Conservation (phyloP, 305 asterid genomes). For the Rubia tinctorum region DNA sequence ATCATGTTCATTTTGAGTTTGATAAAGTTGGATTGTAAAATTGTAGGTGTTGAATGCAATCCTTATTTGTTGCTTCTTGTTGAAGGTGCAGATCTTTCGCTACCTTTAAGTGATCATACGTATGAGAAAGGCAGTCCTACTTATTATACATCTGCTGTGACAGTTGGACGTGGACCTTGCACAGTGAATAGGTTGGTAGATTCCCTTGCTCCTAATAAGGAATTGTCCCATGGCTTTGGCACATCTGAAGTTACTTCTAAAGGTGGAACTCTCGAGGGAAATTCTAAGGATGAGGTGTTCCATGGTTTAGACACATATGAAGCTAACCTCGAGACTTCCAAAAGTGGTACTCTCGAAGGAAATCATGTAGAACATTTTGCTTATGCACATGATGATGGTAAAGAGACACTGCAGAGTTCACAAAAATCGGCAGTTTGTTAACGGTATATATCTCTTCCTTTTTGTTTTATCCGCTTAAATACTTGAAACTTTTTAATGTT, state of each 20-base stretch:
- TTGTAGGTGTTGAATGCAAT: neutral
- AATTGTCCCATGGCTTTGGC: neutral
- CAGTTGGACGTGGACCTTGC: slow-evolving; percentile 19
- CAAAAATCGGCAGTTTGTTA: slow-evolving; percentile 3
- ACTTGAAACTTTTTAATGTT: neutral
- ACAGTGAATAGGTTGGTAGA: slow-evolving; percentile 5
- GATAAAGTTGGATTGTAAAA: neutral
- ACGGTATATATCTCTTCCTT: neutral
- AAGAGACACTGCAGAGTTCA: slow-evolving; percentile 1
- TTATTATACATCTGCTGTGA: slow-evolving; percentile 18
- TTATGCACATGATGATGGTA: slow-evolving; percentile 8
- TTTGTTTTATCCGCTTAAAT: neutral
- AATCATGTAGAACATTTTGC: neutral
- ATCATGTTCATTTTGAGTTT: neutral
- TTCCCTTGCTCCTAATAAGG: neutral
- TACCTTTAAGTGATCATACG: slow-evolving; percentile 22
- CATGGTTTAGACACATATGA: neutral
- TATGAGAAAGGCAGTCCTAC: slow-evolving; percentile 18
- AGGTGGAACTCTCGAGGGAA: neutral
- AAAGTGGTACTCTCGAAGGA: neutral
- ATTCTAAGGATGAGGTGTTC: neutral
- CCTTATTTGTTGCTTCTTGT: slow-evolving; percentile 24
- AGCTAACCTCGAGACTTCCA: slow-evolving; percentile 12
- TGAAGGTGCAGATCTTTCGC: slow-evolving; percentile 27
- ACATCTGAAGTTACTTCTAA: slow-evolving; percentile 5